phyloP scores from a whole-genome alignment of 163 green algal species.

The Picocystis sp. region DNA sequence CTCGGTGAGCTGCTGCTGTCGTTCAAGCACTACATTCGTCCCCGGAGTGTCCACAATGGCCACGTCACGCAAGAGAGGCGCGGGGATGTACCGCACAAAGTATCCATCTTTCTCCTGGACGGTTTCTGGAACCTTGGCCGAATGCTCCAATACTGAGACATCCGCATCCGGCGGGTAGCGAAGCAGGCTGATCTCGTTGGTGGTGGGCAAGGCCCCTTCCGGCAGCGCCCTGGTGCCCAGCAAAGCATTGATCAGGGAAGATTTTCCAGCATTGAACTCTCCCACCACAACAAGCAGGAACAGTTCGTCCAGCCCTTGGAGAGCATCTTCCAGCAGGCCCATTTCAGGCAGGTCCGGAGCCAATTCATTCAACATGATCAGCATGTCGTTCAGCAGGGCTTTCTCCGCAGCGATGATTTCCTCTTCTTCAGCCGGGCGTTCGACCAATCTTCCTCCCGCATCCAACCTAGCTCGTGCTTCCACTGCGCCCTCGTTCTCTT shows the following conservation, averaged over 20 bases:
- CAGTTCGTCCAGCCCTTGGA: slow-evolving; percentile 70
- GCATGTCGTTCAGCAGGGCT: not conserved
- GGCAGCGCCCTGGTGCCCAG: slow-evolving; percentile 15
- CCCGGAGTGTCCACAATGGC: slow-evolving; percentile 86
- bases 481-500: too few species aligned
- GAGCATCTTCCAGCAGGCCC: slow-evolving; percentile 51
- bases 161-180: slow-evolving; percentile 30
- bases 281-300: slow-evolving; percentile 93
- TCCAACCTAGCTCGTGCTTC: too few species aligned
- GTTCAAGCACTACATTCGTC: slow-evolving; percentile 91
- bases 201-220: slow-evolving; percentile 87
- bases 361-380: not conserved
- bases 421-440: too few species aligned
- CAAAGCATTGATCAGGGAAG: slow-evolving; percentile 46
- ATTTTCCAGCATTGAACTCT: slow-evolving; percentile 85
- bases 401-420: not conserved
- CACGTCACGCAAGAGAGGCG: slow-evolving; percentile 34
- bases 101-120: slow-evolving; percentile 1
- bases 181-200: slow-evolving; percentile 88
- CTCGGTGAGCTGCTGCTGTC: slow-evolving; percentile 93
- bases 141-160: too few species aligned
- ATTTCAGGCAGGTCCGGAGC: slow-evolving; percentile 49
- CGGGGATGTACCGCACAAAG: slow-evolving; percentile 7
- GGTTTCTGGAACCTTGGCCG: not conserved
- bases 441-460: too few species aligned